Conservation (phyloP, 75 land plant species). For the Pinus taeda region DNA sequence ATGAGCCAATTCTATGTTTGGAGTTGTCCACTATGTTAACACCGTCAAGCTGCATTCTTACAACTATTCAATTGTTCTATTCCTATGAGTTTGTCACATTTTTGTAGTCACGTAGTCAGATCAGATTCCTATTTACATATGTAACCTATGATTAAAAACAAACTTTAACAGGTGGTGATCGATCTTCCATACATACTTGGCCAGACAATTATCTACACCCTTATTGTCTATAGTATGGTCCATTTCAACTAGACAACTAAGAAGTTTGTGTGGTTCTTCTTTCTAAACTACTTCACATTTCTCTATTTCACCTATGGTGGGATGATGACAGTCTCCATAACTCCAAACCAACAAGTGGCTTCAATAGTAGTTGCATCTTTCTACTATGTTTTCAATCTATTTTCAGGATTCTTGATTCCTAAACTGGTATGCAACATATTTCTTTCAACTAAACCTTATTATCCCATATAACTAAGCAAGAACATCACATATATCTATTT, state of each 20-base stretch:
- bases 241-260: slow-evolving; percentile 71
- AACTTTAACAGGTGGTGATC: slow-evolving; percentile 38
- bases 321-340: slow-evolving; percentile 84
- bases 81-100: background rate
- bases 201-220: slow-evolving; percentile 47
- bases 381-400: slow-evolving; percentile 55
- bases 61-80: too few relatives aligned
- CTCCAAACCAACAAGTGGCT: slow-evolving; percentile 47
- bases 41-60: too few relatives aligned
- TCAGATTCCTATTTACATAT: background rate
- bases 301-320: slow-evolving; percentile 85
- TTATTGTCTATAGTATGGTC: slow-evolving; percentile 68
- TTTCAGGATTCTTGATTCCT: slow-evolving; percentile 69
- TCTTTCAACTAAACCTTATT: too few relatives aligned
- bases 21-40: too few relatives aligned
- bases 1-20: too few relatives aligned
- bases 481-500: too few relatives aligned
- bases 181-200: slow-evolving; percentile 66
- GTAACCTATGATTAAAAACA: background rate
- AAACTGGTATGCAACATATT: slow-evolving; percentile 1
- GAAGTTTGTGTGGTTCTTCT: slow-evolving; percentile 81
- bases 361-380: slow-evolving; percentile 43
- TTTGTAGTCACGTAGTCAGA: too few relatives aligned
- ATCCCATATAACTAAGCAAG: background rate
- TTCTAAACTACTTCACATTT: slow-evolving; percentile 69